Evolutionary conservation across 306 rosid genomes (phyloP).

Genomic region (Glycine latifolia): DNA sequence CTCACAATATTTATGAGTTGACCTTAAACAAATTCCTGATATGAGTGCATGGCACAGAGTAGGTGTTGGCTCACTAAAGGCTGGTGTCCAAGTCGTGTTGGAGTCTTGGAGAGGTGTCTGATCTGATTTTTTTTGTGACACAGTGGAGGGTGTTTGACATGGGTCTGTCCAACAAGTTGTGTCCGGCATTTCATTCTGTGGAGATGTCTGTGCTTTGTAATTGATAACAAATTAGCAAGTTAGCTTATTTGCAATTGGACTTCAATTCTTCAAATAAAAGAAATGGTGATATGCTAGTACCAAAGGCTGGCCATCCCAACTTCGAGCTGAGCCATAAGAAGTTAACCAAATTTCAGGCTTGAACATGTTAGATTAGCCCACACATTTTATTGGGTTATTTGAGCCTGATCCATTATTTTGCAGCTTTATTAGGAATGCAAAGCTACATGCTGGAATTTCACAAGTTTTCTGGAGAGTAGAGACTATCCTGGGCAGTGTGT

Average conservation of each 20-base stretch:
- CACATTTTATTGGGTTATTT: neutral
- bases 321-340: neutral
- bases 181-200: no score
- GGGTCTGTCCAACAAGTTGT: no score
- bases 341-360: slow-evolving; percentile 4
- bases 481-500: neutral
- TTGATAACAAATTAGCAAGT: neutral
- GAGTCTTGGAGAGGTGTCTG: no score
- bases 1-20: no score
- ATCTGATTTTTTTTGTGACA: no score
- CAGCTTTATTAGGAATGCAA: slow-evolving; percentile 20
- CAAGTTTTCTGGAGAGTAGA: neutral
- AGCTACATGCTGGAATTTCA: neutral
- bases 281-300: neutral
- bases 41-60: no score
- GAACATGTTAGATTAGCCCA: neutral
- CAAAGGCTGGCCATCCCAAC: neutral
- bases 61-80: no score
- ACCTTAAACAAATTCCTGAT: no score
- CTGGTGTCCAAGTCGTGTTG: no score
- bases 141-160: no score
- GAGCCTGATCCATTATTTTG: neutral
- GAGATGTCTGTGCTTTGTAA: no score
- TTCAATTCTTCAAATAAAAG: neutral
- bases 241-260: neutral